Conservation (phyloP, 1,139 yeast genomes). For the Schizosaccharomyces versatilis region DNA sequence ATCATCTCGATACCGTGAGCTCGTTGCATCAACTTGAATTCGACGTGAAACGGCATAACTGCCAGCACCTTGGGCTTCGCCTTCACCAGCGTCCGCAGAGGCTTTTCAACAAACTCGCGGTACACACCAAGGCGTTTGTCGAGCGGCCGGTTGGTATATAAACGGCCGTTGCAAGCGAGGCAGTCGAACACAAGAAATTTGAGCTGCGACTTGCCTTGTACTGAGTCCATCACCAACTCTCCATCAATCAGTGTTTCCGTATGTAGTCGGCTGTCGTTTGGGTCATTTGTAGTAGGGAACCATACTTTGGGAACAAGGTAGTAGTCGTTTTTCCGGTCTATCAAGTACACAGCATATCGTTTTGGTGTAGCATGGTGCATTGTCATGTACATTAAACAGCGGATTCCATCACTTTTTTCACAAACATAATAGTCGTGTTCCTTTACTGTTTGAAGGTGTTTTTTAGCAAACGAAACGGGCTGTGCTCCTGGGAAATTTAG, state of each 20-base stretch:
- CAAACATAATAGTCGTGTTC: conserved; percentile 54
- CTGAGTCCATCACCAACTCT: conserved; percentile 44
- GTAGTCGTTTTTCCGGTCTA: conserved; percentile 75
- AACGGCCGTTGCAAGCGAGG: conserved; percentile 55
- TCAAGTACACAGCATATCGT: conserved; percentile 36
- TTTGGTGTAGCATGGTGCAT: conserved; percentile 18
- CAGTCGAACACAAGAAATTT: conserved; percentile 82
- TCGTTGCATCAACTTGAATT: conserved; percentile 23
- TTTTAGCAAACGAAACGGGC: conserved; percentile 72
- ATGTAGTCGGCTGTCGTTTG: conserved; percentile 27
- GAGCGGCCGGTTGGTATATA: conserved; percentile 44
- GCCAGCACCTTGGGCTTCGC: conserved; percentile 50
- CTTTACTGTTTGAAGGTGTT: conserved; percentile 40
- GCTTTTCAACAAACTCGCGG: conserved; percentile 60
- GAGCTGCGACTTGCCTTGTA: conserved; percentile 34
- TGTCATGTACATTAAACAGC: conserved; percentile 61
- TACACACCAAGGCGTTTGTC: conserved; percentile 73
- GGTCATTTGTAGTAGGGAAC: conserved; percentile 42
- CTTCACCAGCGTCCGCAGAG: conserved; percentile 48
- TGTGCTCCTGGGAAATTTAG: conserved; percentile 40
- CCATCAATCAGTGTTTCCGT: conserved; percentile 85
- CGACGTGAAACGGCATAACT: conserved; percentile 46
- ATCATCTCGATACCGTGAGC: conserved; percentile 61
- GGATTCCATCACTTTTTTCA: conserved; percentile 83
- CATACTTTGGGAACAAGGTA: conserved; percentile 56